Base-by-base conservation (phyloP, 306 rosid species). In the Cyclanthera cordifolia region DNA sequence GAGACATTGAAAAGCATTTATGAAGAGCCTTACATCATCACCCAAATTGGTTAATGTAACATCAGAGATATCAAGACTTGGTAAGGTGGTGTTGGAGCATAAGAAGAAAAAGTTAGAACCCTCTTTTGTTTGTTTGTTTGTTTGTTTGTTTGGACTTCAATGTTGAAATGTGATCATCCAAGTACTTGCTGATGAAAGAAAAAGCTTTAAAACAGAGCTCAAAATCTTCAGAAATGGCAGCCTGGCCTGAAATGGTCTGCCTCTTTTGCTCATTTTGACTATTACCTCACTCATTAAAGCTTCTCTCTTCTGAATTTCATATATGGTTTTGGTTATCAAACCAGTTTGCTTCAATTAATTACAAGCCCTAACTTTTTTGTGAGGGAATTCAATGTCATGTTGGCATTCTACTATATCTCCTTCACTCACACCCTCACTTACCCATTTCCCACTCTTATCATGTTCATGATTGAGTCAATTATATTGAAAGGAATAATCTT, bases 241-340 rank as follows among this genome's bases (percentile, higher is more conserved):
- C 49, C 41, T 34, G 41, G n/a, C n/a, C 48, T 43, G 15, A 45
- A 45, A 45, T 4, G 3, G n/a, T 4, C 43, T 8, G 9, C 10
- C 9, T 37, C 43, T n/a, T 37, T 37, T 37, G 32, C 14, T 45
- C 51, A 60, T 55, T 68, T 68, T 68, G 58, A 68, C 72, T 68
- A n/a, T 48, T 10, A n/a, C 17, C 3, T 46, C 8, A 49, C 11
- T 27, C 12, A 68, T 2, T 28, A 6, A n/a, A n/a, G n/a, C n/a
- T n/a, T 55, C 0, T 48, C 21, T 0, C 53, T 49, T 49, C 21
- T 49, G 53, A 12, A 24, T 24, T 54, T 53, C n/a, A 54, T 54
- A 24, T 54, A 54, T 54, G 4, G 3, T 54, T 54, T 24, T 55
- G 19, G 61, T 20, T 55, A 25, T 55, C 39, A 10, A 55, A 13